phyloP scores from a whole-genome alignment of 352 stramenopile genomes.

The Halophytophthora batemanensis region DNA sequence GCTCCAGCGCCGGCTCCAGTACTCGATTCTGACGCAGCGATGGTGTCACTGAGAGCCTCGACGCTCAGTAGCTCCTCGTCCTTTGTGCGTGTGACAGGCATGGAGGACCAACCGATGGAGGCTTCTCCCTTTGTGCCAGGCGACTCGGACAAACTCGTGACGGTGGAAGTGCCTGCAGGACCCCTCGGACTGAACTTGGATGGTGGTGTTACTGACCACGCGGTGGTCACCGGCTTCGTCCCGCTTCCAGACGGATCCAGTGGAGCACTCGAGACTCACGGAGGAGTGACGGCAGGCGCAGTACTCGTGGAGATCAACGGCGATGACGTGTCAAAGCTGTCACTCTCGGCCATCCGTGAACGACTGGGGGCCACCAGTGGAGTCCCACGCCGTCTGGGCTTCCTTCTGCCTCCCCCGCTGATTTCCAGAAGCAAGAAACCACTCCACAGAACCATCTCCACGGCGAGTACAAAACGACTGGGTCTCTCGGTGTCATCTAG shows the following conservation, averaged over 20 bases:
- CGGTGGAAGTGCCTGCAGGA: constrained; percentile 42
- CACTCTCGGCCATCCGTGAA: constrained; percentile 41
- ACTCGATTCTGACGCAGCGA: not conserved
- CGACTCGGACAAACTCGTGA: constrained; percentile 27
- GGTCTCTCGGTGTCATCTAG: constrained; percentile 15
- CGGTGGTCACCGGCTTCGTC: constrained; percentile 62
- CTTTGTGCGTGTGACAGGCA: constrained; percentile 25
- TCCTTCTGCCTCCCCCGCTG: constrained; percentile 30
- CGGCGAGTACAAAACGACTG: constrained; percentile 12
- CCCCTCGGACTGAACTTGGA: constrained; percentile 61
- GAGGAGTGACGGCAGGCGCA: constrained; percentile 35
- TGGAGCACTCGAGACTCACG: constrained; percentile 42
- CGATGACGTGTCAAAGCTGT: constrained; percentile 42
- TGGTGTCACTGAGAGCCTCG: constrained; percentile 2
- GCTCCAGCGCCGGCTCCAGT: not conserved
- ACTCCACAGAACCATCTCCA: constrained; percentile 8
- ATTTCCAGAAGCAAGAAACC: not conserved
- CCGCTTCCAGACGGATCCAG: constrained; percentile 45
- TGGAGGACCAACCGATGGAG: constrained; percentile 11
- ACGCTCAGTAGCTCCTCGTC: constrained; percentile 6
- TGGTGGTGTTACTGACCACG: constrained; percentile 24
- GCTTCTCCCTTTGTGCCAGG: constrained; percentile 13
- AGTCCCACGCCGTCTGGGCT: constrained; percentile 38
- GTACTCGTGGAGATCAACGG: constrained; percentile 64
- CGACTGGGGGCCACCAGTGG: constrained; percentile 32